Percentiles rank a stretch among this genome's conserved stretches.
Evolutionary conservation across 78 protist species (phyloP).

Genomic region (Dictyostelium citrinum): DNA sequence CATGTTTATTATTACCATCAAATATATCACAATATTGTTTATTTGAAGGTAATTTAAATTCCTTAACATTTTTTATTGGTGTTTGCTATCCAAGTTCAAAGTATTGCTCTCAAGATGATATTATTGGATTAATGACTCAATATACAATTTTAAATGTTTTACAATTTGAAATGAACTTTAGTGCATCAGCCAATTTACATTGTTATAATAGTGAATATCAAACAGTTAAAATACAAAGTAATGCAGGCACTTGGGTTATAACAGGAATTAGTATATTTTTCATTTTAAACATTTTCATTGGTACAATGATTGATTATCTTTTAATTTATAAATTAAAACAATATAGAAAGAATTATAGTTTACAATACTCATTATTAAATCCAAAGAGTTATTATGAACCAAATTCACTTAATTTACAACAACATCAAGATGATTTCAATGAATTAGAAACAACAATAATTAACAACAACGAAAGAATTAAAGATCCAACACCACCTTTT

Average conservation of each 20-base stretch:
- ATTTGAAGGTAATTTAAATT: not conserved
- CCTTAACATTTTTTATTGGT: not conserved
- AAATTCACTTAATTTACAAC: not conserved
- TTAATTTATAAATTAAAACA: not conserved
- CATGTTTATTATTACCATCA: not conserved
- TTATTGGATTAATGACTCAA: not conserved
- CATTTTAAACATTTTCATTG: not conserved
- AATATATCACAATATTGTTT: conserved; percentile 60
- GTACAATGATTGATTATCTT: conserved; percentile 12
- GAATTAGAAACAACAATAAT: not conserved
- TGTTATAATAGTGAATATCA: not conserved
- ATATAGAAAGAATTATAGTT: not conserved
- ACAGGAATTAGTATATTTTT: not conserved
- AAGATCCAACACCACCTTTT: not conserved
- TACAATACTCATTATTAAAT: not conserved
- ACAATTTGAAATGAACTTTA: not conserved
- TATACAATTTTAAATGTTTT: not conserved
- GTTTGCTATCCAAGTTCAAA: conserved; percentile 24
- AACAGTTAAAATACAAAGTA: not conserved
- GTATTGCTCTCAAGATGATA: conserved; percentile 14
- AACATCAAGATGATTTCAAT: not conserved
- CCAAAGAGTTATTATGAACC: not conserved
- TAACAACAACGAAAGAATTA: not conserved
- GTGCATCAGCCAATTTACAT: not conserved
- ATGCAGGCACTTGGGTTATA: not conserved